These are phyloP conservation scores for Elongisporangium prolatum DNA, from an alignment of 352 stramenopile species.

Conservation along the genomic window DNA sequence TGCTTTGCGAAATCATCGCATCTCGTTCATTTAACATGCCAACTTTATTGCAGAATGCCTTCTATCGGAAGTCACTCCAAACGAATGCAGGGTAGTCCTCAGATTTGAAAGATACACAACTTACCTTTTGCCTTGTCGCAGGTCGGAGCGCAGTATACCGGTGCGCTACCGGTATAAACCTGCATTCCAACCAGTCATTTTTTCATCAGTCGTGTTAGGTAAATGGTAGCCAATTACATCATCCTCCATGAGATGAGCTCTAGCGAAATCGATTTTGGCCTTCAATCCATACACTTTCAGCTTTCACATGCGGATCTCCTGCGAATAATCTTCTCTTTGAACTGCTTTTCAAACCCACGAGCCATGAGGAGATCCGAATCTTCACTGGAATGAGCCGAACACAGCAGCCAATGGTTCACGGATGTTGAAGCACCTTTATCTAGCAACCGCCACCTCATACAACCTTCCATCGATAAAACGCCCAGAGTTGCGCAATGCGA, in stretches of 20 bases:
- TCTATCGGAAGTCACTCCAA: too few species aligned
- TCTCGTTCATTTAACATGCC: too few species aligned
- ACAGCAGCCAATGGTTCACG: neutral
- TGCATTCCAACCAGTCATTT: neutral
- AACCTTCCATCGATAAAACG: neutral
- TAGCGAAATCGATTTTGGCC: neutral
- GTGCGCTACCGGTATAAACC: neutral
- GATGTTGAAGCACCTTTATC: neutral
- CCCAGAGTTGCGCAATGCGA: neutral
- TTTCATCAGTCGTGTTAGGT: neutral
- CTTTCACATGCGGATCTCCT: neutral
- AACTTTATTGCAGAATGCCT: too few species aligned
- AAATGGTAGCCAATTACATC: neutral
- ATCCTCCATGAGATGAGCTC: neutral
- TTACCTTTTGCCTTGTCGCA: neutral
- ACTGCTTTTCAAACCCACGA: neutral
- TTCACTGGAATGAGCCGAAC: neutral
- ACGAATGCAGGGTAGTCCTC: too few species aligned
- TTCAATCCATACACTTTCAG: neutral
- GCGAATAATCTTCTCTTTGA: neutral
- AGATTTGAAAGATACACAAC: too few species aligned
- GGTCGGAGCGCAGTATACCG: neutral
- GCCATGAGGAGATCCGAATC: neutral
- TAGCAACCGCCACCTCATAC: neutral
- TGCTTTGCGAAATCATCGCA: too few species aligned